phyloP scores from a whole-genome alignment of 441 rosid species.

The Arabidopsis lyrata region DNA sequence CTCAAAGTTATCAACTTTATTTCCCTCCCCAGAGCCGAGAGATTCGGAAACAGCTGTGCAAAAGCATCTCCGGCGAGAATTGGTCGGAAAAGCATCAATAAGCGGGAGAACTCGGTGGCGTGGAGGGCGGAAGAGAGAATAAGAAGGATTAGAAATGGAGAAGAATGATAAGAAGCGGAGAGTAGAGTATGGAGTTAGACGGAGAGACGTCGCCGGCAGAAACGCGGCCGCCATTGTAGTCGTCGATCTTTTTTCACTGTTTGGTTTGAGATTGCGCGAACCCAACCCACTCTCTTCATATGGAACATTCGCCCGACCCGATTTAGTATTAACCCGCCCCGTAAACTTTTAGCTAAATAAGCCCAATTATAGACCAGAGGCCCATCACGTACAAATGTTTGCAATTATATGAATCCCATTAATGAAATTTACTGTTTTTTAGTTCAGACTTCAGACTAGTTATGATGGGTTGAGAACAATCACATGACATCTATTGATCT shows the following conservation, averaged over 20 bases:
- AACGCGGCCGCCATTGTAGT: constrained; percentile 45
- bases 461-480: background rate
- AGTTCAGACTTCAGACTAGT: background rate
- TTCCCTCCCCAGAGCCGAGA: constrained; percentile 34
- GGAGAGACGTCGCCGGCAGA: constrained; percentile 46
- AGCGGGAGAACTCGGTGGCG: constrained; percentile 28
- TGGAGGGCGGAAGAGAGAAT: constrained; percentile 20
- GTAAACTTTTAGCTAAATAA: background rate
- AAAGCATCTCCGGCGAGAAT: constrained; percentile 41
- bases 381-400: background rate
- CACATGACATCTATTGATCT: background rate
- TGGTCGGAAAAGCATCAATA: constrained; percentile 20
- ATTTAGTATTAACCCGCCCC: background rate
- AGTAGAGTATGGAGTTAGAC: constrained; percentile 35
- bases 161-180: constrained; percentile 43
- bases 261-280: constrained; percentile 2
- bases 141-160: constrained; percentile 21
- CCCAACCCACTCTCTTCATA: background rate
- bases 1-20: constrained; percentile 7
- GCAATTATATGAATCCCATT: background rate
- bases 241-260: background rate
- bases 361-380: constrained; percentile 2
- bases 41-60: constrained; percentile 40
- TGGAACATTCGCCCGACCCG: constrained; percentile 9
- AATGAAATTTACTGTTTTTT: background rate